Conservation (phyloP, 2,329 filamentous ascomycete species). For the Penicillium sumatraense region DNA sequence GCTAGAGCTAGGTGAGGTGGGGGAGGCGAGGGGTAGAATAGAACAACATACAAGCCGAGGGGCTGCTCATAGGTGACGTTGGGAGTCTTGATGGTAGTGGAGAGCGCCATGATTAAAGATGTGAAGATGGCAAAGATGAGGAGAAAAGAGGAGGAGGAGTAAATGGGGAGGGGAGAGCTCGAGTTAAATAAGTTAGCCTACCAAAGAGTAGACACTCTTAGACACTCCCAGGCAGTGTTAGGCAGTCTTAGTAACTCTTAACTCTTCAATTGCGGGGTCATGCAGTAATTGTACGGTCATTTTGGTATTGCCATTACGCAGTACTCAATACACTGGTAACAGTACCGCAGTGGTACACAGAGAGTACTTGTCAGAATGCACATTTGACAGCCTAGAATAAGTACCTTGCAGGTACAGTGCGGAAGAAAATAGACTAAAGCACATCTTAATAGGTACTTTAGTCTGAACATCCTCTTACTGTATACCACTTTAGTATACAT, state of each 20-base stretch:
- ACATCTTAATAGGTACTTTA: too few relatives aligned
- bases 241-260: too few relatives aligned
- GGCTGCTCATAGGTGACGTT: slow-evolving; percentile 48
- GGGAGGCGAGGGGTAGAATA: neutral
- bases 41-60: slow-evolving; percentile 39
- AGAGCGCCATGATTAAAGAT: slow-evolving; percentile 43
- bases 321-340: neutral
- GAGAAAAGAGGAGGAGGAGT: neutral
- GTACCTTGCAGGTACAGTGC: slow-evolving; percentile 1
- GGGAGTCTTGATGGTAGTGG: slow-evolving; percentile 44
- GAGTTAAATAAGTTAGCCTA: neutral
- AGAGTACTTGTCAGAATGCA: too few relatives aligned
- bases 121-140: slow-evolving; percentile 11
- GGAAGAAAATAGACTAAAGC: too few relatives aligned
- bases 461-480: too few relatives aligned
- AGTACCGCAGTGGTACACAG: neutral
- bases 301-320: neutral
- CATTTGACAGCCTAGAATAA: neutral
- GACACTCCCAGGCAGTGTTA: too few relatives aligned
- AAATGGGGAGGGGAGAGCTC: neutral
- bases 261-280: slow-evolving; percentile 15
- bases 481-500: too few relatives aligned
- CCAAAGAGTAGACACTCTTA: too few relatives aligned
- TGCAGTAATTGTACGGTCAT: neutral
- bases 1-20: neutral